Percentiles rank a stretch among this genome's conserved stretches.
These are phyloP conservation scores for Ilyonectria sp. DNA, from an alignment of 2,329 filamentous ascomycete species.

Conservation along the genomic window DNA sequence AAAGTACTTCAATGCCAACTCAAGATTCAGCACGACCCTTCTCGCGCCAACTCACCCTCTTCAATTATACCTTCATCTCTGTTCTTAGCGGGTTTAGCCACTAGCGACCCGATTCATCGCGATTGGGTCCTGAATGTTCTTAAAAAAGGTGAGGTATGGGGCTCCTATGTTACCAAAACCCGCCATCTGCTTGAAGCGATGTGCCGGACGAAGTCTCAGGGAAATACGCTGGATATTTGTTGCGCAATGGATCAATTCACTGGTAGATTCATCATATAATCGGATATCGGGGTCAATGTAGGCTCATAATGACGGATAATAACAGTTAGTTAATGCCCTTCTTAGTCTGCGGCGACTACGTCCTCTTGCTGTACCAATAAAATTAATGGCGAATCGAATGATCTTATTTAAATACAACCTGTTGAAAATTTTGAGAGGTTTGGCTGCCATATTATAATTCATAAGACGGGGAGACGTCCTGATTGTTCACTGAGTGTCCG, in stretches of 20 bases:
- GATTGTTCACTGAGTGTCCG: no score
- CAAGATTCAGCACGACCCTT: conserved; percentile 24
- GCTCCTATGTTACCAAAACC: conserved; percentile 27
- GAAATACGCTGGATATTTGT: conserved; percentile 23
- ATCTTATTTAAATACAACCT: no score
- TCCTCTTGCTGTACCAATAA: no score
- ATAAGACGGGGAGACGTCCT: no score
- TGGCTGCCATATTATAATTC: no score
- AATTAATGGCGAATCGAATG: no score
- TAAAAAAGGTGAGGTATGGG: conserved; percentile 26
- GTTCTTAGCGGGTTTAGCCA: conserved; percentile 27
- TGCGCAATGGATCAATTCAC: conserved; percentile 32
- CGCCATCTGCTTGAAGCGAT: conserved; percentile 31
- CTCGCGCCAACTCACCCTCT: conserved; percentile 28
- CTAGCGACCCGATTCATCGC: conserved; percentile 30
- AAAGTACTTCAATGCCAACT: conserved; percentile 30
- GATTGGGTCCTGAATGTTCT: conserved; percentile 32
- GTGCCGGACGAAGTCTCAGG: conserved; percentile 12
- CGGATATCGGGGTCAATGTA: no score
- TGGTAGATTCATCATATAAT: conserved; percentile 33
- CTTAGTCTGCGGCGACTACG: no score
- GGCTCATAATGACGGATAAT: no score
- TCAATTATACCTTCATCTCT: conserved; percentile 34
- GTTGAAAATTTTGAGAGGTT: no score
- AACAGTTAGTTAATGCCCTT: no score